These are phyloP conservation scores for Alternaria incomplexa DNA, from an alignment of 2,329 filamentous ascomycete species.

Conservation along the genomic window DNA sequence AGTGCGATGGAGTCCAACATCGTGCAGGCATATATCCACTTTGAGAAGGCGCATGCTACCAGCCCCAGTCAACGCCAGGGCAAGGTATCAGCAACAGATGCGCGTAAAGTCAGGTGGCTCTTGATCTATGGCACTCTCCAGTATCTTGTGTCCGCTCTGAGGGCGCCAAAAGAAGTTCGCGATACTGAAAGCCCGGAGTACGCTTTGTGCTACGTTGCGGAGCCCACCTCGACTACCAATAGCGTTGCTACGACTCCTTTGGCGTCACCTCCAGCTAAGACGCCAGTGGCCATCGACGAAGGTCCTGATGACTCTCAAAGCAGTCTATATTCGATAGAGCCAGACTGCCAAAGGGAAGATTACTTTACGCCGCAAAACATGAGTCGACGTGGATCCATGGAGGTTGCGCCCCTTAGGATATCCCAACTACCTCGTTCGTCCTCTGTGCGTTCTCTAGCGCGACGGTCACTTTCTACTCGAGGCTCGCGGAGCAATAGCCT, in stretches of 20 bases:
- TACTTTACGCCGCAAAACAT: conserved; percentile 37
- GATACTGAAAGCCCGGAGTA: conserved; percentile 65
- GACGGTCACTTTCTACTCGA: conserved; percentile 36
- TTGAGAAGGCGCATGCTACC: conserved; percentile 66
- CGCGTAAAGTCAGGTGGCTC: conserved; percentile 79
- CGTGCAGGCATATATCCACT: conserved; percentile 71
- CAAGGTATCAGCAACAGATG: conserved; percentile 67
- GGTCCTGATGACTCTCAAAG: conserved; percentile 15
- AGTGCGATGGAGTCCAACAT: conserved; percentile 55
- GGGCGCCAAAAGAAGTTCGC: conserved; percentile 66
- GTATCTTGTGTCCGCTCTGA: conserved; percentile 69
- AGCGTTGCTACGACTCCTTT: conserved; percentile 22
- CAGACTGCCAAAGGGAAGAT: conserved; percentile 55
- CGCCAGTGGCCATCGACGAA: conserved; percentile 23
- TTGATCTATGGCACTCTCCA: conserved; percentile 76
- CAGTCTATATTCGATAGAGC: conserved; percentile 43
- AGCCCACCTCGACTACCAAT: conserved; percentile 47
- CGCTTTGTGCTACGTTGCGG: conserved; percentile 58
- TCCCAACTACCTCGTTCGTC: conserved; percentile 36
- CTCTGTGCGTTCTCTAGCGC: conserved; percentile 44
- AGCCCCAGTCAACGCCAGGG: conserved; percentile 62
- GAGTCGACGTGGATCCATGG: conserved; percentile 38
- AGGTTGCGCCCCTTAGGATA: conserved; percentile 38
- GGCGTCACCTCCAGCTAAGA: conserved; percentile 9
- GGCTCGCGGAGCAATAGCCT: conserved; percentile 39